Percentiles rank a stretch among this genome's conserved stretches.
Evolutionary conservation across 148 eudicot genomes (phyloP).

Genomic region (Camellia granthamiana): DNA sequence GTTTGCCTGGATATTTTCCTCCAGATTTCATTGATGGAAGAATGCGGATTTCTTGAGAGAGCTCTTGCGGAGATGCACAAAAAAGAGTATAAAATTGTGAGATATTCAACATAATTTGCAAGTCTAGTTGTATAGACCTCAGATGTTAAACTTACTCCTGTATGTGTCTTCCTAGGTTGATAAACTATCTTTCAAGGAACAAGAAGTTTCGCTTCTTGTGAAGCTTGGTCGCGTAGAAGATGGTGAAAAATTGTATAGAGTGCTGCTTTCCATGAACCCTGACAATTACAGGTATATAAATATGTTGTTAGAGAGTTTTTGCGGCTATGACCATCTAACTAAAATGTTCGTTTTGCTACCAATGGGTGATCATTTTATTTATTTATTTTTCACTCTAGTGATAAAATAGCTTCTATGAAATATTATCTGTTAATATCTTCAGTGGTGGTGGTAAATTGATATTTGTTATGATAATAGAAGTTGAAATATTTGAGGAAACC

Average conservation of each 20-base stretch:
- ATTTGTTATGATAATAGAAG: neutral
- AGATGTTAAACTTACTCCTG: constrained; percentile 13
- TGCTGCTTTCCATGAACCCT: constrained; percentile 87
- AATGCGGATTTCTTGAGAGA: constrained; percentile 70
- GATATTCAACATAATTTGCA: constrained; percentile 18
- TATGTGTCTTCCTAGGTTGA: constrained; percentile 55
- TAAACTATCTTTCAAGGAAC: constrained; percentile 82
- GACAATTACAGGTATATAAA: constrained; percentile 82
- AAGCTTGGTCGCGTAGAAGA: constrained; percentile 73
- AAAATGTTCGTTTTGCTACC: neutral
- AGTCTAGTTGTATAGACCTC: neutral
- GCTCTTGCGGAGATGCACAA: constrained; percentile 82
- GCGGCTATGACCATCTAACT: neutral
- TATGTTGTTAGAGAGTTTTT: neutral
- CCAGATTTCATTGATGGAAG: constrained; percentile 84
- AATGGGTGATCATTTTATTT: neutral
- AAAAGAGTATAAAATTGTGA: constrained; percentile 79
- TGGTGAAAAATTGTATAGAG: constrained; percentile 63
- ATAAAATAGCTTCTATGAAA: neutral
- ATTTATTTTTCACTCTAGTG: neutral
- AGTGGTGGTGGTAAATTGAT: neutral
- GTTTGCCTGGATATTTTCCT: constrained; percentile 13
- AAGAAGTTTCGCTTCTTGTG: constrained; percentile 79
- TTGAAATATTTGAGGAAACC: neutral
- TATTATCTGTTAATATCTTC: neutral